These are phyloP conservation scores for Paraurostyla sp. DNA, from an alignment of 73 alveolate genomes.

Conservation along the genomic window DNA sequence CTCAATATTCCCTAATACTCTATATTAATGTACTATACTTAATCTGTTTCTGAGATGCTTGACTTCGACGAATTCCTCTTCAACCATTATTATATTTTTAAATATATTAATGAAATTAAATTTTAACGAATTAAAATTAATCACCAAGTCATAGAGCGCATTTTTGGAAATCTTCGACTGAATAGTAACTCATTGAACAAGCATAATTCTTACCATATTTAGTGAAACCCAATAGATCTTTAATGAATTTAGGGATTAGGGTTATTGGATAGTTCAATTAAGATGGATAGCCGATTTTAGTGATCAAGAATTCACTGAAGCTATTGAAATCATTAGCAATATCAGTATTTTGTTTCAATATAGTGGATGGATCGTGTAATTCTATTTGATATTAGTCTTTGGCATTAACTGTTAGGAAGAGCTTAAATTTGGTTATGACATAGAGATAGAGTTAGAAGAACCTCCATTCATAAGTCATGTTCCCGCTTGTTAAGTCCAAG, in stretches of 20 bases:
- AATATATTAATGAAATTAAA: not conserved
- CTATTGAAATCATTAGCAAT: no score
- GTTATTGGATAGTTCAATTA: no score
- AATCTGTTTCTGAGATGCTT: not conserved
- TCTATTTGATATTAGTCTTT: not conserved
- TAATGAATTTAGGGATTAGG: no score
- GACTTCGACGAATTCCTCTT: constrained; percentile 14
- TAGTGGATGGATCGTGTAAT: not conserved
- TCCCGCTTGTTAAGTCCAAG: not conserved
- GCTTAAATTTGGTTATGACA: not conserved
- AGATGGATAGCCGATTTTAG: no score
- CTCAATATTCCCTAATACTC: constrained; percentile 4
- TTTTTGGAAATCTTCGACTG: no score
- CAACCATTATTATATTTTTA: not conserved
- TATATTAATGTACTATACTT: not conserved
- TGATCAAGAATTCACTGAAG: no score
- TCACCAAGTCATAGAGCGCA: no score
- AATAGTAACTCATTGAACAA: no score
- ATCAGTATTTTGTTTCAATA: no score
- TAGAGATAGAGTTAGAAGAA: constrained; percentile 1
- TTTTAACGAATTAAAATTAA: no score
- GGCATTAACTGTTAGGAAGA: not conserved
- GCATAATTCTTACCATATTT: no score
- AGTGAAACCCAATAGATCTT: no score
- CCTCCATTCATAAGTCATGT: constrained; percentile 20